Evolutionary conservation across 768 basidiomycete genomes (phyloP).

Genomic region (Tulasnella sp.): DNA sequence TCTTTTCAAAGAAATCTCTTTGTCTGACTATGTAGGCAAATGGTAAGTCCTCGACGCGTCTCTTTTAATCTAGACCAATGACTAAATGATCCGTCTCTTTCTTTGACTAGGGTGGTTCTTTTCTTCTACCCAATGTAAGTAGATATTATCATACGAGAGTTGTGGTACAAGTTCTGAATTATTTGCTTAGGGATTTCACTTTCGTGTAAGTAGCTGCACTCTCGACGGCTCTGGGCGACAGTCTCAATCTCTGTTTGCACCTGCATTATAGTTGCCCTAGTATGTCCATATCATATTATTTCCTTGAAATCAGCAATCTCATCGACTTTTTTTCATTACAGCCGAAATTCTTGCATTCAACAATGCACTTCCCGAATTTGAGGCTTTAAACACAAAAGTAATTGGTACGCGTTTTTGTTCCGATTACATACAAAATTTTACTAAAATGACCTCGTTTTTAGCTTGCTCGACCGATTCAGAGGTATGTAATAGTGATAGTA

Average conservation of each 20-base stretch:
- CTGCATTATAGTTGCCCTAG: slow-evolving; percentile 16
- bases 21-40: slow-evolving; percentile 63
- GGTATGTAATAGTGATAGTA: slow-evolving; percentile 16
- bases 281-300: not conserved
- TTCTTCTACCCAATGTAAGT: slow-evolving; percentile 88
- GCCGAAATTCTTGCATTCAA: slow-evolving; percentile 95
- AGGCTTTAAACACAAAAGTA: slow-evolving; percentile 56
- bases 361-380: slow-evolving; percentile 65
- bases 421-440: not conserved
- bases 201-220: slow-evolving; percentile 36
- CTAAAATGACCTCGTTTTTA: slow-evolving; percentile 21
- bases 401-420: slow-evolving; percentile 40
- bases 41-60: slow-evolving; percentile 39
- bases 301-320: not conserved
- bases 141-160: slow-evolving; percentile 5
- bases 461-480: slow-evolving; percentile 83
- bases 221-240: slow-evolving; percentile 1
- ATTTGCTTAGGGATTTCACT: slow-evolving; percentile 54
- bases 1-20: slow-evolving; percentile 62
- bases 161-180: not conserved
- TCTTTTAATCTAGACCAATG: slow-evolving; percentile 12
- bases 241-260: slow-evolving; percentile 16
- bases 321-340: slow-evolving; percentile 41
- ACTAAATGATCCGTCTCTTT: not conserved
- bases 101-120: slow-evolving; percentile 59